Percentiles rank a stretch among this genome's conserved stretches.
Conservation (phyloP, 257 asterid species). For the Handroanthus guayacan region DNA sequence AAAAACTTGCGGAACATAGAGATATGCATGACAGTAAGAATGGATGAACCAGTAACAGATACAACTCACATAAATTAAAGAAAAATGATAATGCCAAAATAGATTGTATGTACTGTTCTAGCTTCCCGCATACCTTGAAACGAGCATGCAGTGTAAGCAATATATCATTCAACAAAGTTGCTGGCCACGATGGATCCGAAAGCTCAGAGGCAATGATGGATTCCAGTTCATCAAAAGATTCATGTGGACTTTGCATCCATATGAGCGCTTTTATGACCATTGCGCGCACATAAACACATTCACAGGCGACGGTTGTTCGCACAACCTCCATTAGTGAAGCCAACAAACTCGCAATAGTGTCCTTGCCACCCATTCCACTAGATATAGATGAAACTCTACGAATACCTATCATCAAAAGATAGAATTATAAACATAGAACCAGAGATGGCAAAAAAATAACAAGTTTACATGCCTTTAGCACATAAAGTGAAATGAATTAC, state of each 20-base stretch:
- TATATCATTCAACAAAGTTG: slow-evolving; percentile 83
- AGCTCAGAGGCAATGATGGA: slow-evolving; percentile 97
- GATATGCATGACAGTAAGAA: not conserved
- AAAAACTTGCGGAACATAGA: not conserved
- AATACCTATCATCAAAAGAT: slow-evolving; percentile 52
- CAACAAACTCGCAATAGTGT: slow-evolving; percentile 87
- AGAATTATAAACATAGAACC: slow-evolving; percentile 17
- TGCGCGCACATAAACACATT: slow-evolving; percentile 98
- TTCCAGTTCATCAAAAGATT: slow-evolving; percentile 93
- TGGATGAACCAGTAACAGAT: not conserved
- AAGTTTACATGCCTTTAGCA: slow-evolving; percentile 1
- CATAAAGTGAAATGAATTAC: slow-evolving; percentile 13
- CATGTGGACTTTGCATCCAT: slow-evolving; percentile 99
- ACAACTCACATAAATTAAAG: not conserved
- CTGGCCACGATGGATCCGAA: slow-evolving; percentile 97
- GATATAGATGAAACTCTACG: slow-evolving; percentile 78
- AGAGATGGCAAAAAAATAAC: not conserved
- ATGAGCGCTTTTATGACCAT: slow-evolving; percentile 96
- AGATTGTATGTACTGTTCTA: slow-evolving; percentile 6
- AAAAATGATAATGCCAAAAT: not conserved
- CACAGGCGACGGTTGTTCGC: slow-evolving; percentile 98
- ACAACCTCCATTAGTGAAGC: slow-evolving; percentile 98
- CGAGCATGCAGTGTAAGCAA: slow-evolving; percentile 98
- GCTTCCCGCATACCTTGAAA: slow-evolving; percentile 73
- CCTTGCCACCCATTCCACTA: slow-evolving; percentile 76